Evolutionary conservation across 2,329 filamentous ascomycete species (phyloP).

Genomic region (Aspergillus jensenii): DNA sequence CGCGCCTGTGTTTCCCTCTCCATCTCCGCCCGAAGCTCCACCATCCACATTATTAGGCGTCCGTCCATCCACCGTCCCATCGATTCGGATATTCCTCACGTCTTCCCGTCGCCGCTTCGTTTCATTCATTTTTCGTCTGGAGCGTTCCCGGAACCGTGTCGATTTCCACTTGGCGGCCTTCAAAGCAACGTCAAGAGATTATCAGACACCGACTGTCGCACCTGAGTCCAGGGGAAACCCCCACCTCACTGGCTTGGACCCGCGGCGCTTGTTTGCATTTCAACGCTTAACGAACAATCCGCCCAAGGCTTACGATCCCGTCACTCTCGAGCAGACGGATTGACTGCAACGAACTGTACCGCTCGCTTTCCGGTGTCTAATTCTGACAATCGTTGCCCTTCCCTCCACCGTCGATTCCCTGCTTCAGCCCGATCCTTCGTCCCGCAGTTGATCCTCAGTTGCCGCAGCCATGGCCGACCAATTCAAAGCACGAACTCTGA

Average conservation of each 20-base stretch:
- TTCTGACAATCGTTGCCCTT: background rate
- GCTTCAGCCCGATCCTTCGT: conserved; percentile 5
- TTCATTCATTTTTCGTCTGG: background rate
- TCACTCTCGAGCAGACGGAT: background rate
- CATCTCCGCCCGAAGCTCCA: conserved; percentile 13
- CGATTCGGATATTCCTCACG: background rate
- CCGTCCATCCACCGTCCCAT: background rate
- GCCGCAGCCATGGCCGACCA: conserved; percentile 54
- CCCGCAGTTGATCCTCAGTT: background rate
- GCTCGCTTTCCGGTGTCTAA: background rate
- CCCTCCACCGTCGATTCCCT: conserved; percentile 3
- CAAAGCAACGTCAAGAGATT: background rate
- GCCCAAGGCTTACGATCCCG: background rate
- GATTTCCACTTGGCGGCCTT: background rate
- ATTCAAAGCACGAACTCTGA: conserved; percentile 76
- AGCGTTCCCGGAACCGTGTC: background rate
- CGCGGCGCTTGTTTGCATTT: conserved; percentile 14
- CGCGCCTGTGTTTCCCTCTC: conserved; percentile 1
- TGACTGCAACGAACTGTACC: background rate
- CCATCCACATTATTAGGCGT: conserved; percentile 1
- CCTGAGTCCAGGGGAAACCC: conserved; percentile 11
- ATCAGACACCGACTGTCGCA: conserved; percentile 7
- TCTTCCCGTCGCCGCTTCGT: background rate
- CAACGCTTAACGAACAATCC: conserved; percentile 12
- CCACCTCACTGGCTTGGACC: conserved; percentile 13